Evolutionary conservation across 176 grass and related monocot genomes (phyloP), one percentile per base, ranked within the genome.

Genomic region (Triticum urartu): DNA sequence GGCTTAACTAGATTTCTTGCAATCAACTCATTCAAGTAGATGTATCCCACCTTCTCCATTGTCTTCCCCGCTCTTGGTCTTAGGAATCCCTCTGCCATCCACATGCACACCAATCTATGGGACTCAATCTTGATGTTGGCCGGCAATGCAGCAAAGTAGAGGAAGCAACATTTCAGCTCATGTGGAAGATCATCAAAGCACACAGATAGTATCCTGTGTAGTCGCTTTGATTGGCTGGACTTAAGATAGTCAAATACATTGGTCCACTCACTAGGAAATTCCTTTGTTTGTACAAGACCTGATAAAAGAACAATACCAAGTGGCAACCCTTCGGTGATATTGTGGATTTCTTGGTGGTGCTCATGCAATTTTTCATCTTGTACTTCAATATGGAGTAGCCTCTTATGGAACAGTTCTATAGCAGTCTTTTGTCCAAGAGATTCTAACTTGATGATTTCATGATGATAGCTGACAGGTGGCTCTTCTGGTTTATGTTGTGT

Each of bases 181-280:
- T 87, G 64, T 9, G 83, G 90, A 72, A 92, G 87, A 83, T 88
- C 84, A 39, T 92, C 90, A 5, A 92, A 92, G 14, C 87, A 89
- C 9, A 92, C 17, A 2, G 89, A 70, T 39, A 91, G 1, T 62
- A 87, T 77, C 32, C 56, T 81, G 0, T 87, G 72, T 5, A 79
- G 35, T 4, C 81, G 65, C 38, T 72, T 78, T 20, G 78, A 81
- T 79, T 72, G 65, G 18, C 52, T 78, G 20, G 65, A 79, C 18
- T 72, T 60, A 3, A 90, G 79, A 61, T 81, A 68, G 0, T 64
- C 62, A 66, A 91, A 83, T 42, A 91, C 66, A 6, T 0, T 45
- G 14, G 79, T 45, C 89, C 89, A 91, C 59, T 87, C 68, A 5
- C 21, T 11, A 13, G 66, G 66, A 17, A 66, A 87, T n/a, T 87